Evolutionary conservation across 2,329 filamentous ascomycete genomes (phyloP).

Genomic region (Chrysoporthe cubensis): DNA sequence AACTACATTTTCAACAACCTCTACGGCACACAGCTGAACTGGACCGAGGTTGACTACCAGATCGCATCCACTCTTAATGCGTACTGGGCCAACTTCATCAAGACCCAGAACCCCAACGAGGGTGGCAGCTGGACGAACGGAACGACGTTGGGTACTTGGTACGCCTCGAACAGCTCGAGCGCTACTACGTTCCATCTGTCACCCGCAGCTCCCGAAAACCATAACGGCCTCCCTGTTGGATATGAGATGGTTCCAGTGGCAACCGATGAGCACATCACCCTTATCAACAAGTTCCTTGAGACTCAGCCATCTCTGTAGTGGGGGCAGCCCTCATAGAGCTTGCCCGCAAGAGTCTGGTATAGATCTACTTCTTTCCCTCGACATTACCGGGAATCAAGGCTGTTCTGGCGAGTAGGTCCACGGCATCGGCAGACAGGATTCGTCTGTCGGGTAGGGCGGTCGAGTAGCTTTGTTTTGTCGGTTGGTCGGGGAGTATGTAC

Average conservation of each 20-base stretch:
- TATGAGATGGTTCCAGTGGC: slow-evolving; percentile 4
- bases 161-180: background rate
- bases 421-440: too few species aligned
- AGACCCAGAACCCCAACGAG: background rate
- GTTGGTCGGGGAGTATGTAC: too few species aligned
- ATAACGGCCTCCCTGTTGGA: background rate
- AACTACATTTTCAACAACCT: slow-evolving; percentile 7
- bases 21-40: slow-evolving; percentile 3
- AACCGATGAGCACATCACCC: background rate
- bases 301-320: background rate
- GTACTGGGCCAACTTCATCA: slow-evolving; percentile 9
- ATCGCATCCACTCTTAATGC: background rate
- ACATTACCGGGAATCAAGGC: too few species aligned
- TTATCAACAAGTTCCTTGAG: background rate
- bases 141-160: background rate
- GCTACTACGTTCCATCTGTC: background rate
- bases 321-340: too few species aligned
- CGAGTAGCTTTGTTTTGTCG: too few species aligned
- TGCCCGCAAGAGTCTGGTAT: too few species aligned
- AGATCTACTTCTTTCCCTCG: too few species aligned
- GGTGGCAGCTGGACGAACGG: slow-evolving; percentile 1
- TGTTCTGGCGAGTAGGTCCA: too few species aligned
- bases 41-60: slow-evolving; percentile 4
- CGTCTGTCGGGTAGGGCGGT: too few species aligned
- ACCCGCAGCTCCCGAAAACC: background rate